Evolutionary conservation across 345 rosid species (phyloP).

Genomic region (Pelargonium nanum): DNA sequence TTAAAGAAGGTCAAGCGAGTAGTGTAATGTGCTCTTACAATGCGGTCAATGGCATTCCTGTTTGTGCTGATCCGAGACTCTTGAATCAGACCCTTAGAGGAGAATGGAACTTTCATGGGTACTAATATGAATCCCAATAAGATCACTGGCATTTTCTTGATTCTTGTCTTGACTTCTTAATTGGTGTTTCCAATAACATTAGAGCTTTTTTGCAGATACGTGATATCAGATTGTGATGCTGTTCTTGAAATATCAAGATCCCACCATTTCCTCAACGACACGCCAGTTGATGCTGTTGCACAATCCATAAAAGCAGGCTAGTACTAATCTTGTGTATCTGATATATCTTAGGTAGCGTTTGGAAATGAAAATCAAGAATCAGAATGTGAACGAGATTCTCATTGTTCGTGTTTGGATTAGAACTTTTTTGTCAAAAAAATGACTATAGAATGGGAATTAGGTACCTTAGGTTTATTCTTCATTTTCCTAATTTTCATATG

Average conservation of each 20-base stretch:
- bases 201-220: background rate
- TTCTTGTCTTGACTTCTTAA: no score
- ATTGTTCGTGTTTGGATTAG: no score
- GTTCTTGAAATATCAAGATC: background rate
- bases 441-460: no score
- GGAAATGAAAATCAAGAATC: no score
- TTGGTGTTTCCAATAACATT: no score
- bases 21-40: conserved; percentile 43
- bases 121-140: background rate
- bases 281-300: background rate
- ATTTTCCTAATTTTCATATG: no score
- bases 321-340: background rate
- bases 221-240: background rate
- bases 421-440: no score
- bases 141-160: no score
- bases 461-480: no score
- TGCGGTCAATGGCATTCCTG: conserved; percentile 19
- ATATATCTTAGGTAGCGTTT: no score
- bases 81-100: background rate
- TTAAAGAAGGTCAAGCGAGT: conserved; percentile 26
- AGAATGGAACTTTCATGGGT: background rate
- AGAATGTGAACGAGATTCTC: no score
- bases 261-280: background rate
- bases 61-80: background rate
- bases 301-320: background rate